Percentiles rank a stretch among this genome's conserved stretches.
phyloP scores from a whole-genome alignment of 306 rosid species.

The Corylus avellana region DNA sequence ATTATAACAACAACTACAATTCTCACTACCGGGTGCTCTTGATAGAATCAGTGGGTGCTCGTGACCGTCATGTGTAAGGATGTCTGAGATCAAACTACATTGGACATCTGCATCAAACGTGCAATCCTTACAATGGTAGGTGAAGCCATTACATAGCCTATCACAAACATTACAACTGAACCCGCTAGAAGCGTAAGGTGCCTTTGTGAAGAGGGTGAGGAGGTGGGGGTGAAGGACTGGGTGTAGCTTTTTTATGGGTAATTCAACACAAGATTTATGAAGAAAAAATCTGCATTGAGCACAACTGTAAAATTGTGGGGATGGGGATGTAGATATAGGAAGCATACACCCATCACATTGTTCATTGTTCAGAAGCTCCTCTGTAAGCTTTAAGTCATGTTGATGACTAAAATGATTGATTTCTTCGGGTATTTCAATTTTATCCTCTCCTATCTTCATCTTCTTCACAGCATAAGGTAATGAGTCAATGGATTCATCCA shows the following conservation, averaged over 20 bases:
- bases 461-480: neutral
- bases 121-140: neutral
- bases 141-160: fast-evolving
- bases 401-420: neutral
- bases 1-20: neutral
- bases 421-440: neutral
- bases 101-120: neutral
- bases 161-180: neutral
- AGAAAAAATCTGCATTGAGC: neutral
- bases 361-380: neutral
- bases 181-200: too few species aligned
- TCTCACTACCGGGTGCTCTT: fast-evolving
- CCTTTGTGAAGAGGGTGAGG: neutral
- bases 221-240: neutral
- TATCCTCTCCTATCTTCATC: neutral
- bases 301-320: neutral
- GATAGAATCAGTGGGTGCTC: neutral
- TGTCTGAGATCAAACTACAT: neutral
- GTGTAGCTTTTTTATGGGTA: neutral
- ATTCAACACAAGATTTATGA: neutral
- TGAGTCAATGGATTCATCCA: neutral
- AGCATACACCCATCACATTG: neutral
- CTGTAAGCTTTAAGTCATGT: neutral
- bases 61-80: neutral
- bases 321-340: neutral